phyloP scores from a whole-genome alignment of 768 basidiomycete species.

The Termitomyces sp. region DNA sequence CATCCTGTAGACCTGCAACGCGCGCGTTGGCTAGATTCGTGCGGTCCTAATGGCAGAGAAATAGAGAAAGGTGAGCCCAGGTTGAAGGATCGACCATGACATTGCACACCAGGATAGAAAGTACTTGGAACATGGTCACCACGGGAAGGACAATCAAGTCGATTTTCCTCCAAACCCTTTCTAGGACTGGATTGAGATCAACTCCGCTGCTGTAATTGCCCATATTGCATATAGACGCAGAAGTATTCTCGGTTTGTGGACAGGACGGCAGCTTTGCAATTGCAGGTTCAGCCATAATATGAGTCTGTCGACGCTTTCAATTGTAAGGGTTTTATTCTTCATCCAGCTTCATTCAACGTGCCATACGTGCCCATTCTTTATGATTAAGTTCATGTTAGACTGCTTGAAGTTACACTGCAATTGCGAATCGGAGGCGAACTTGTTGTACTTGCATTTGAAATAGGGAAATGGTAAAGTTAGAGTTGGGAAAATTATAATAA shows the following conservation, averaged over 20 bases:
- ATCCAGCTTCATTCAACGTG: not conserved
- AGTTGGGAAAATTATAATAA: too few species aligned
- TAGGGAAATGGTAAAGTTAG: too few species aligned
- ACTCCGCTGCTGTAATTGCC: not conserved
- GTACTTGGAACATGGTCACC: constrained; percentile 28
- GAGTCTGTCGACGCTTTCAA: not conserved
- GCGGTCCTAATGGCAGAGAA: not conserved
- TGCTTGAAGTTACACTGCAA: too few species aligned
- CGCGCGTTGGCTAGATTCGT: constrained; percentile 32
- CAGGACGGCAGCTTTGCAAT: not conserved
- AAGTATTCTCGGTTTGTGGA: not conserved
- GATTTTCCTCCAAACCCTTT: constrained; percentile 25
- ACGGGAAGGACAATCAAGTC: constrained; percentile 30
- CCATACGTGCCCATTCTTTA: not conserved
- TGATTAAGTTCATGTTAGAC: not conserved
- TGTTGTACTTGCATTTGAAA: too few species aligned
- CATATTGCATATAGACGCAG: not conserved
- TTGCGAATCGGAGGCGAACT: too few species aligned
- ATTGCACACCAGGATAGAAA: constrained; percentile 28
- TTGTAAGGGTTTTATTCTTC: not conserved
- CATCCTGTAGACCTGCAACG: constrained; percentile 52
- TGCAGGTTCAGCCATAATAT: not conserved
- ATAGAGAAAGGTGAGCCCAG: constrained; percentile 8
- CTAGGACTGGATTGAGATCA: not conserved
- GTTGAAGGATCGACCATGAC: constrained; percentile 37